Evolutionary conservation across 2,329 filamentous ascomycete species (phyloP), one percentile per base, ranked within the genome.

Genomic region (Microdochium paspali): DNA sequence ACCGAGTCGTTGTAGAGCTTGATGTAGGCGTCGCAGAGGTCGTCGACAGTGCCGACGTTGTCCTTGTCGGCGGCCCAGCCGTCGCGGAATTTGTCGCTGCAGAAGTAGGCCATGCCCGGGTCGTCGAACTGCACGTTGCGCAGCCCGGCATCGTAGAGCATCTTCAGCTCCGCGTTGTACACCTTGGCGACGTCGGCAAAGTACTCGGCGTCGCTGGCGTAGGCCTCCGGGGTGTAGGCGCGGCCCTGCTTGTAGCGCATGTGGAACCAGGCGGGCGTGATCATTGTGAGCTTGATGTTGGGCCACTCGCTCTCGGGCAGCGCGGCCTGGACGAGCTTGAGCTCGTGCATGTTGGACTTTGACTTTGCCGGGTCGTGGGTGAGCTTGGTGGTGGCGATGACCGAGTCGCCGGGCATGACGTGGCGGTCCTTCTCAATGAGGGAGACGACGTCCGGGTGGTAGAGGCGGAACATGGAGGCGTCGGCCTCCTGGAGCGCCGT

Each of bases 21-120:
- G 62, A 90, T 85, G 66, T 90, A 90, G 24, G 82, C 78, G 55
- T 87, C 82, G 21, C 90, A 76, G 42, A 88, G 79, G 54, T 83
- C 80, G 44, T 87, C 84, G 6, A 84, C 77, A 1, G 77, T 77
- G 62, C 81, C 79, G 46, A 76, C 76, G 61, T 90, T 88, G 56
- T 81, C 74, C 44, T 74, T 66, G 60, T 89, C 85, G 13, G 76
- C 75, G 47, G 77, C 76, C 79, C 83, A 88, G 15, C 84, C 84
- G 44, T 77, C 67, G 30, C 85, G 74, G 76, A 87, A 87, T 61
- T 82, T 79, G 49, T 84, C 71, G 20, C 80, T 84, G 66, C 84
- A 88, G 65, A 88, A 88, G 63, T 87, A 81, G 13, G 80, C 80
- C 62, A 85, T 73, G 48, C 80, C 79, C 1, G 80, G 81, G 58